Evolutionary conservation across 441 rosid genomes (phyloP).

Genomic region (Aleurites moluccanus): DNA sequence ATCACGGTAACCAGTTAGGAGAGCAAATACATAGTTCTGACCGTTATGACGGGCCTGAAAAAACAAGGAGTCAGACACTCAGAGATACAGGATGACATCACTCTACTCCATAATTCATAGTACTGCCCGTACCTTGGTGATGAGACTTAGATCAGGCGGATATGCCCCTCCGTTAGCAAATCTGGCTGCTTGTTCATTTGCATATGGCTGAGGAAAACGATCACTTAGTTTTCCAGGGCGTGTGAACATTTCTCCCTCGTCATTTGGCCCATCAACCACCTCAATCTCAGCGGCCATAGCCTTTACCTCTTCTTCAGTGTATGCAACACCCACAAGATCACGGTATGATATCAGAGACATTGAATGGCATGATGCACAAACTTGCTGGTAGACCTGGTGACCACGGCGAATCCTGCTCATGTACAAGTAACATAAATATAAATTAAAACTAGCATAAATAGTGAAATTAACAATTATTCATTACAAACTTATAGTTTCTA

Average conservation of each 20-base stretch:
- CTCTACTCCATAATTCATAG: background rate
- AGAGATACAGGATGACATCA: background rate
- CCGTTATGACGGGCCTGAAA: conserved; percentile 98
- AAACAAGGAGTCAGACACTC: background rate
- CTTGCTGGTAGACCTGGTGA: conserved; percentile 98
- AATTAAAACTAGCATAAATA: background rate
- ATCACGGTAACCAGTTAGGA: conserved; percentile 94
- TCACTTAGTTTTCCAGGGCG: conserved; percentile 99
- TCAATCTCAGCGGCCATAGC: conserved; percentile 99
- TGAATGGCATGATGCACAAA: conserved; percentile 99
- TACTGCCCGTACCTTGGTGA: conserved; percentile 16
- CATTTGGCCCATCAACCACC: conserved; percentile 98
- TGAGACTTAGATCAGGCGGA: conserved; percentile 99
- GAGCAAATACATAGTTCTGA: conserved; percentile 96
- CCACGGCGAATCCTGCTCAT: conserved; percentile 94
- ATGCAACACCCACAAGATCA: conserved; percentile 98
- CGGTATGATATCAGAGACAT: conserved; percentile 96
- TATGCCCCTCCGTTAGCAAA: conserved; percentile 99
- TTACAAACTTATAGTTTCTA: background rate
- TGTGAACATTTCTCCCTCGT: conserved; percentile 98
- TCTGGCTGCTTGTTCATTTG: conserved; percentile 95
- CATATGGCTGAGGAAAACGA: conserved; percentile 90
- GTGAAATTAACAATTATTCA: background rate
- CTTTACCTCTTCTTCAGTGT: conserved; percentile 97
- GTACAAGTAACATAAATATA: background rate